These are phyloP conservation scores for Periglandula ipomoeae DNA, from an alignment of 2,329 filamentous ascomycete species.

Conservation along the genomic window DNA sequence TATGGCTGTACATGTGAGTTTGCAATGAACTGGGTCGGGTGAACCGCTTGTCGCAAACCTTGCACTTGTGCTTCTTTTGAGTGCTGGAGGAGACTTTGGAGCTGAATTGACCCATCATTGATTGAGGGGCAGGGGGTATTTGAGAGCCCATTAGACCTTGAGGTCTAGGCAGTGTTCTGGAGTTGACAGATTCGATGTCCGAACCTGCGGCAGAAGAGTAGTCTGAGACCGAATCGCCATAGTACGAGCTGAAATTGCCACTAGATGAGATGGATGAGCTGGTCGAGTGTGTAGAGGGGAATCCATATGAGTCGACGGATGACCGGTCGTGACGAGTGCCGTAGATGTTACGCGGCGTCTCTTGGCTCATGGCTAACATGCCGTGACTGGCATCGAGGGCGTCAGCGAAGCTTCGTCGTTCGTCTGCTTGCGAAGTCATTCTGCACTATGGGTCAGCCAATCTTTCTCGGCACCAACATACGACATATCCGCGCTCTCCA, in stretches of 20 bases:
- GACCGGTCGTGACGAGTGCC: slow-evolving; percentile 58
- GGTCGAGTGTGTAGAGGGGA: slow-evolving; percentile 73
- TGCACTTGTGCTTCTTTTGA: slow-evolving; percentile 99
- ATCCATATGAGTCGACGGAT: slow-evolving; percentile 82
- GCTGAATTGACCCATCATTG: slow-evolving; percentile 98
- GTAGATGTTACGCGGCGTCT: slow-evolving; percentile 86
- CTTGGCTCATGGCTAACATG: slow-evolving; percentile 93
- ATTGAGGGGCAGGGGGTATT: slow-evolving; percentile 76
- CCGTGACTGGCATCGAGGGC: slow-evolving; percentile 87
- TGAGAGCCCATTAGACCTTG: slow-evolving; percentile 51
- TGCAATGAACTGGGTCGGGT: slow-evolving; percentile 89
- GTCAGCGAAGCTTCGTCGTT: slow-evolving; percentile 69
- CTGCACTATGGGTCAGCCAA: not conserved
- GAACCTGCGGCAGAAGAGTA: slow-evolving; percentile 77
- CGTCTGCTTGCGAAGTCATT: slow-evolving; percentile 42
- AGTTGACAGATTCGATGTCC: slow-evolving; percentile 72
- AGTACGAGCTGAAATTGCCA: slow-evolving; percentile 74
- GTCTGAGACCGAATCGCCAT: slow-evolving; percentile 80
- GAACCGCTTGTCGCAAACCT: slow-evolving; percentile 96
- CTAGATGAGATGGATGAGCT: slow-evolving; percentile 86
- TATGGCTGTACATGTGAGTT: slow-evolving; percentile 98
- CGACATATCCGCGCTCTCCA: no score
- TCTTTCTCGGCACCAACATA: not conserved
- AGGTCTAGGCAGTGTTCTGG: slow-evolving; percentile 75
- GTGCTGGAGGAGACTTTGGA: slow-evolving; percentile 93